Evolutionary conservation across 2,329 filamentous ascomycete species (phyloP).

Genomic region (Fusarium haematococcum): DNA sequence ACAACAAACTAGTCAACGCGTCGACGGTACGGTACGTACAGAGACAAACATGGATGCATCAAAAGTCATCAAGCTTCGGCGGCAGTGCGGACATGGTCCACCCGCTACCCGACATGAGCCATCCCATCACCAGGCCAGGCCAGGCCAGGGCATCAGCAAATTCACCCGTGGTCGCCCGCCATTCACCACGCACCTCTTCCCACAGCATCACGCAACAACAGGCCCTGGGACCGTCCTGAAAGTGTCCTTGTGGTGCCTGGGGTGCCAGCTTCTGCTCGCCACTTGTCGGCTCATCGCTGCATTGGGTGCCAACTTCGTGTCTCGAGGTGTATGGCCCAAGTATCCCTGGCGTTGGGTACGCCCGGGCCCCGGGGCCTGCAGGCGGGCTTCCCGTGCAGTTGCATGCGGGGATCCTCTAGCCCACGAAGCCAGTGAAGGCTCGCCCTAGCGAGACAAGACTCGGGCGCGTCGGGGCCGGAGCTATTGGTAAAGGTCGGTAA

Average conservation of each 20-base stretch:
- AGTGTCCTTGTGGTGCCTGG: not conserved
- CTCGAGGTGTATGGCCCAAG: constrained; percentile 45
- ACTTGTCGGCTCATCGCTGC: constrained; percentile 47
- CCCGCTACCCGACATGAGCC: not conserved
- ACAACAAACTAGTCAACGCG: constrained; percentile 5
- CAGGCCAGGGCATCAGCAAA: constrained; percentile 7
- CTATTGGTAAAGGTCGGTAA: constrained; percentile 30
- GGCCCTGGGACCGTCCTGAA: constrained; percentile 6
- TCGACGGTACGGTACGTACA: not conserved
- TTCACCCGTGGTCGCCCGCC: constrained; percentile 14
- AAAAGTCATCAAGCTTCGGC: constrained; percentile 21
- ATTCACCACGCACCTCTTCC: constrained; percentile 6
- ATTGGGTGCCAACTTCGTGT: constrained; percentile 46
- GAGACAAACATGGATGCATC: constrained; percentile 32
- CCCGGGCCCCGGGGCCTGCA: constrained; percentile 40
- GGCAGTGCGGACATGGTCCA: constrained; percentile 3
- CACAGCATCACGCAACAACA: constrained; percentile 28
- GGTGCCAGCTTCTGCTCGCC: constrained; percentile 37
- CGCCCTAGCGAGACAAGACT: constrained; percentile 32
- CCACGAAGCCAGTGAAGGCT: constrained; percentile 37
- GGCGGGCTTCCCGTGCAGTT: constrained; percentile 43
- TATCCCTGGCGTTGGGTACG: constrained; percentile 43
- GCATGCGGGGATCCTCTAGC: constrained; percentile 39
- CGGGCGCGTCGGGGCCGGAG: constrained; percentile 32
- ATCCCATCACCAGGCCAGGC: not conserved